Percentiles rank a stretch among this genome's conserved stretches.
phyloP scores from a whole-genome alignment of 202 grass and related monocot genomes.

The Schoenoplectus tabernaemontani region DNA sequence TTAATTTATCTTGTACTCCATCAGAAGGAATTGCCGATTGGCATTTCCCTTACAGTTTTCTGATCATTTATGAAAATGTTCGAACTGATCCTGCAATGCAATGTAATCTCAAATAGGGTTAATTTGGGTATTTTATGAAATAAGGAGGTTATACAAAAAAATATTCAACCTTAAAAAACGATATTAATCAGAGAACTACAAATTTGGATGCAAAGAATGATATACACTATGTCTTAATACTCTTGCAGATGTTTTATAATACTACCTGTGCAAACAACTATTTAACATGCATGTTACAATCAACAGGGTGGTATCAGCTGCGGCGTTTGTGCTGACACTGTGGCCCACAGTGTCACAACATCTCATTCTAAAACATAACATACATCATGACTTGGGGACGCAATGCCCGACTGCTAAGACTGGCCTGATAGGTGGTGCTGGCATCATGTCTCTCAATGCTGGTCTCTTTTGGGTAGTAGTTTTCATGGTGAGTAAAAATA shows the following conservation, averaged over 20 bases:
- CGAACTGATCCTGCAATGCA: background rate
- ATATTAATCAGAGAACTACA: background rate
- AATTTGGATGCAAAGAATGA: background rate
- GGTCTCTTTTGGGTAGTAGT: slow-evolving; percentile 59
- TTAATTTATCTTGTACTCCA: background rate
- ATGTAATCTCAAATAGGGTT: background rate
- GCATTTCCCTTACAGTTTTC: background rate
- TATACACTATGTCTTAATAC: background rate
- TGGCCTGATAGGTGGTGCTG: slow-evolving; percentile 60
- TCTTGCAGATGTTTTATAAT: background rate
- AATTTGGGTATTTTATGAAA: background rate
- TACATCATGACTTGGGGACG: slow-evolving; percentile 44
- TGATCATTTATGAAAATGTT: background rate
- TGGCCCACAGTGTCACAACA: slow-evolving; percentile 56
- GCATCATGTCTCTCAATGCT: slow-evolving; percentile 55
- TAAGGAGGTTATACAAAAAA: background rate
- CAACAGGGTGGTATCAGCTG: slow-evolving; percentile 42
- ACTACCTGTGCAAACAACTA: background rate
- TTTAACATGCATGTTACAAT: slow-evolving; percentile 3
- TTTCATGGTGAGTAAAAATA: slow-evolving; percentile 60
- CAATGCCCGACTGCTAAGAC: slow-evolving; percentile 72
- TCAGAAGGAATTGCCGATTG: background rate
- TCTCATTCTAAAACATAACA: slow-evolving; percentile 30
- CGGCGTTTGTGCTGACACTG: slow-evolving; percentile 43
- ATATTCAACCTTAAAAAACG: background rate